Evolutionary conservation across 768 basidiomycete species (phyloP), one percentile per base, ranked within the genome.

Genomic region (Lactifluus echinatus): DNA sequence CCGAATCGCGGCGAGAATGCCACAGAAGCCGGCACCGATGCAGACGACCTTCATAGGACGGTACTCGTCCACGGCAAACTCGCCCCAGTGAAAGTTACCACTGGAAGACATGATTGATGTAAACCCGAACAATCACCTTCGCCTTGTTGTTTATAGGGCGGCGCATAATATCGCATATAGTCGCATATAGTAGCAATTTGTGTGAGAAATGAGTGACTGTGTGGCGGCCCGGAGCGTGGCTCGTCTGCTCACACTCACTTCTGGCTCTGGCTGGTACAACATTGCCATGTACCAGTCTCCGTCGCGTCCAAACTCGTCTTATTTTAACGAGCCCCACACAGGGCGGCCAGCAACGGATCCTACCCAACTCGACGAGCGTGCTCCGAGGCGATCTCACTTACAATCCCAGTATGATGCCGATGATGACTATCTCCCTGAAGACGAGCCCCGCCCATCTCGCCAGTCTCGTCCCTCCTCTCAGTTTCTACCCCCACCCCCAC

Each of bases 21-120:
- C 81, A 42, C 78, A 78, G 66, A 75, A 82, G 2, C 82, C 80
- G 17, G 80, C 79, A 28, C 82, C 81, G 31, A 83, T 77, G 23
- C 74, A 68, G 4, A 77, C 73, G 29, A 82, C 78, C 31, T n/a
- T n/a, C n/a, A n/a, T n/a, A n/a, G n/a, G n/a, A n/a, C n/a, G n/a
- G n/a, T n/a, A n/a, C n/a, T n/a, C n/a, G n/a, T n/a, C n/a, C n/a
- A n/a, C n/a, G n/a, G n/a, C n/a, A n/a, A n/a, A n/a, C n/a, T n/a
- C n/a, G n/a, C n/a, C n/a, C n/a, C n/a, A n/a, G n/a, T n/a, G n/a
- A n/a, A n/a, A n/a, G n/a, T n/a, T n/a, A n/a, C n/a, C n/a, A n/a
- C n/a, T n/a, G n/a, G n/a, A n/a, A n/a, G n/a, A n/a, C n/a, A n/a
- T n/a, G n/a, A n/a, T n/a, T n/a, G n/a, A n/a, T n/a, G n/a, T n/a